Conservation (phyloP, 164 flowering plant genomes). For the Liriodendron chinense region DNA sequence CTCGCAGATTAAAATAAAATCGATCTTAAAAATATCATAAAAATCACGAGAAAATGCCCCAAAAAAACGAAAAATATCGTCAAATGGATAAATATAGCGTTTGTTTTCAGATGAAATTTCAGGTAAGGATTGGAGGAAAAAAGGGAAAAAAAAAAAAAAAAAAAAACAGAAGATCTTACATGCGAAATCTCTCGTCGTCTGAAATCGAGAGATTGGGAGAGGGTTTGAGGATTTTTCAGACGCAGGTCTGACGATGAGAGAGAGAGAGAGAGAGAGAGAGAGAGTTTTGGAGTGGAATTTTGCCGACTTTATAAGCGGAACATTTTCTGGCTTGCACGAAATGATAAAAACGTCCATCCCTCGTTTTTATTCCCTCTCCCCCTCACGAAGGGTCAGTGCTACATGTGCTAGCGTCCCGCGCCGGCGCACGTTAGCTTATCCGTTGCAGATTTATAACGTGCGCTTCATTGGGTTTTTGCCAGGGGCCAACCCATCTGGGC, state of each 20-base stretch:
- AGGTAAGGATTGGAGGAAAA: neutral
- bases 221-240: neutral
- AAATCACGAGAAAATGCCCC: neutral
- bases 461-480: too few species aligned
- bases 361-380: neutral
- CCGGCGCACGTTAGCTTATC: neutral
- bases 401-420: neutral
- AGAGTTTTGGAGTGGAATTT: neutral
- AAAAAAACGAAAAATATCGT: neutral
- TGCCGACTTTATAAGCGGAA: constrained; percentile 18
- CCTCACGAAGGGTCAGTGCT: neutral
- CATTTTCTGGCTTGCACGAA: constrained; percentile 15
- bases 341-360: constrained; percentile 9
- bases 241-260: neutral
- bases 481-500: too few species aligned
- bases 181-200: neutral
- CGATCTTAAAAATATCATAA: neutral
- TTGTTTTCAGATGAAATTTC: neutral
- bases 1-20: neutral
- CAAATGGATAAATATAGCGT: neutral
- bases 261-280: neutral
- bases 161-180: constrained; percentile 14
- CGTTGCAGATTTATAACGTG: too few species aligned
- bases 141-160: neutral
- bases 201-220: neutral